Conservation (phyloP, 2,329 filamentous ascomycete genomes). For the Fusarium sambucinum region DNA sequence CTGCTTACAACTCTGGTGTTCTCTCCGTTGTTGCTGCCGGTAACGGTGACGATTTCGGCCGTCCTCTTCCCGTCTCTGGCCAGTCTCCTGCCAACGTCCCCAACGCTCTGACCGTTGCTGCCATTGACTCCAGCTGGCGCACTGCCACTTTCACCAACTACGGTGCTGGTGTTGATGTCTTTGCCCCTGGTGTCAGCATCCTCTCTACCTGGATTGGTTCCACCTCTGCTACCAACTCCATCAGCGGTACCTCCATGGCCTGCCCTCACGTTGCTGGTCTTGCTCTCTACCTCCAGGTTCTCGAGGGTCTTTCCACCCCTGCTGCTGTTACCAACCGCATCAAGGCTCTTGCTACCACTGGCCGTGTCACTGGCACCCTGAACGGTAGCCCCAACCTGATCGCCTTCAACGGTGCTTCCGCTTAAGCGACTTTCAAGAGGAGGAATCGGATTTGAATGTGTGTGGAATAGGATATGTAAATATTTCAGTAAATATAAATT, state of each 20-base stretch:
- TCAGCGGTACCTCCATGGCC: constrained; percentile 60
- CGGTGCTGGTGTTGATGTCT: constrained; percentile 56
- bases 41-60: constrained; percentile 52
- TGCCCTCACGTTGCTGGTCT: constrained; percentile 57
- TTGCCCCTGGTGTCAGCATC: constrained; percentile 57
- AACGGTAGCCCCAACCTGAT: constrained; percentile 59
- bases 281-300: constrained; percentile 59
- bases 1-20: constrained; percentile 56
- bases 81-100: constrained; percentile 61
- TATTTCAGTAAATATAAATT: constrained; percentile 2
- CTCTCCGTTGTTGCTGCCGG: constrained; percentile 62
- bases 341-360: constrained; percentile 57
- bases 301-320: constrained; percentile 58
- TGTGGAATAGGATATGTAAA: not conserved
- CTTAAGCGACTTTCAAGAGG: not conserved
- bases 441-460: too few relatives aligned
- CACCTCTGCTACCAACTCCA: constrained; percentile 49
- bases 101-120: constrained; percentile 63
- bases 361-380: constrained; percentile 54
- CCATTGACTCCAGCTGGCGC: constrained; percentile 55
- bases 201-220: constrained; percentile 58
- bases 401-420: constrained; percentile 59
- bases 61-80: constrained; percentile 54
- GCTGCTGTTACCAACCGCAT: constrained; percentile 59
- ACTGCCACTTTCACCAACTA: constrained; percentile 64